A percentile compares a stretch with the other conserved stretches of the same genome.
Conservation (phyloP, 202 grass and related monocot genomes). For the Zizania palustris region DNA sequence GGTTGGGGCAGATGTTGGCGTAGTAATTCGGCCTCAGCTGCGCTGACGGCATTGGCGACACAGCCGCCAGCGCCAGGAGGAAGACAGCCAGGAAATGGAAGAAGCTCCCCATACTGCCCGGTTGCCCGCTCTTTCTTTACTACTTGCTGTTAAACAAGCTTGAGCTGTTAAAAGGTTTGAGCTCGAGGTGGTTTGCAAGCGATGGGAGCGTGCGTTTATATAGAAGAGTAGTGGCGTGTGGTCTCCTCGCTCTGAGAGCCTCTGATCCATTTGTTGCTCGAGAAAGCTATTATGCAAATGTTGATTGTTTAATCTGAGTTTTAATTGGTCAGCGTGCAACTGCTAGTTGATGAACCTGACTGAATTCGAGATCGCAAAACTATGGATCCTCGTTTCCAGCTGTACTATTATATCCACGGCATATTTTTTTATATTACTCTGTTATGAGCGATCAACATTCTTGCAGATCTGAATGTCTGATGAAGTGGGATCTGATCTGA, state of each 20-base stretch:
- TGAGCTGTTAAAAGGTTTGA: slow-evolving; percentile 30
- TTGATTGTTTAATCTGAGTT: not conserved
- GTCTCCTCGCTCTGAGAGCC: not conserved
- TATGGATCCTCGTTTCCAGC: slow-evolving; percentile 6
- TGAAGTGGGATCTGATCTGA: not conserved
- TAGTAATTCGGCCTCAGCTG: slow-evolving; percentile 50
- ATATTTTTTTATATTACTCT: not conserved
- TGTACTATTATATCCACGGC: not conserved
- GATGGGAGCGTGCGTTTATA: slow-evolving; percentile 50
- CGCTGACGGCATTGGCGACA: not conserved
- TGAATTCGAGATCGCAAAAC: not conserved
- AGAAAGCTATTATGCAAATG: not conserved
- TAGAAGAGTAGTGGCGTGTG: slow-evolving; percentile 39
- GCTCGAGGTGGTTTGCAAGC: slow-evolving; percentile 47
- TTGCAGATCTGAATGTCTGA: not conserved
- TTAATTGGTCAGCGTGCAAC: slow-evolving; percentile 7
- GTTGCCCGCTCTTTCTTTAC: slow-evolving; percentile 20
- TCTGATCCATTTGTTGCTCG: not conserved
- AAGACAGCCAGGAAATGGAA: slow-evolving; percentile 16
- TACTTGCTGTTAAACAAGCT: slow-evolving; percentile 39
- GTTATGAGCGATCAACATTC: not conserved
- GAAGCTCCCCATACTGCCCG: slow-evolving; percentile 18
- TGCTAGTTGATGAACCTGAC: not conserved
- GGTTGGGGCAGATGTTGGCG: slow-evolving; percentile 49
- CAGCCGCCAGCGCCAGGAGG: not conserved